These are phyloP conservation scores for Magnaporthiopsis rhizophila DNA, from an alignment of 2,329 filamentous ascomycete species.

Conservation along the genomic window DNA sequence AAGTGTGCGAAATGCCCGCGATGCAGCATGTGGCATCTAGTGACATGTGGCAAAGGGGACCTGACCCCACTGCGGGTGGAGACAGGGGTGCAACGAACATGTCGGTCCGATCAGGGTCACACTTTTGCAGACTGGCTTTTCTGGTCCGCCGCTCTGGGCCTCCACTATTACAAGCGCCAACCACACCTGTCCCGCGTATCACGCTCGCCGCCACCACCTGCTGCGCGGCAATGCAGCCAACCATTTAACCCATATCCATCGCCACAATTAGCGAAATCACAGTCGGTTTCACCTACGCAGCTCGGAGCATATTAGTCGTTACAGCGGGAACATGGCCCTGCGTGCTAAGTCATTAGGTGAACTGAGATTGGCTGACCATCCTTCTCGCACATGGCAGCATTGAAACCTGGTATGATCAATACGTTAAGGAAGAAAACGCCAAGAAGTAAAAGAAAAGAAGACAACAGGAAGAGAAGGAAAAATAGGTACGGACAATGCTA, in stretches of 20 bases:
- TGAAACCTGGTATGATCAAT: too few relatives aligned
- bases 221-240: neutral
- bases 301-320: too few relatives aligned
- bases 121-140: too few relatives aligned
- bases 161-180: neutral
- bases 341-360: too few relatives aligned
- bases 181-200: neutral
- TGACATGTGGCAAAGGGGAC: neutral
- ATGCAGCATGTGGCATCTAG: neutral
- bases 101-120: too few relatives aligned
- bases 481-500: neutral
- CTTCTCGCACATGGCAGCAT: too few relatives aligned
- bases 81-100: too few relatives aligned
- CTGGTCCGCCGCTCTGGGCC: too few relatives aligned
- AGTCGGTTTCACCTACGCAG: neutral
- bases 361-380: too few relatives aligned
- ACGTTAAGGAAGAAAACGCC: neutral
- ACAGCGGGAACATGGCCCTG: too few relatives aligned
- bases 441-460: neutral
- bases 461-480: neutral
- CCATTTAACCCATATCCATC: neutral
- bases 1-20: neutral
- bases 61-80: too few relatives aligned
- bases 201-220: neutral
- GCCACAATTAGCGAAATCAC: neutral